Base-by-base conservation (phyloP, 306 rosid genomes). In the Dryas drummondii region DNA sequence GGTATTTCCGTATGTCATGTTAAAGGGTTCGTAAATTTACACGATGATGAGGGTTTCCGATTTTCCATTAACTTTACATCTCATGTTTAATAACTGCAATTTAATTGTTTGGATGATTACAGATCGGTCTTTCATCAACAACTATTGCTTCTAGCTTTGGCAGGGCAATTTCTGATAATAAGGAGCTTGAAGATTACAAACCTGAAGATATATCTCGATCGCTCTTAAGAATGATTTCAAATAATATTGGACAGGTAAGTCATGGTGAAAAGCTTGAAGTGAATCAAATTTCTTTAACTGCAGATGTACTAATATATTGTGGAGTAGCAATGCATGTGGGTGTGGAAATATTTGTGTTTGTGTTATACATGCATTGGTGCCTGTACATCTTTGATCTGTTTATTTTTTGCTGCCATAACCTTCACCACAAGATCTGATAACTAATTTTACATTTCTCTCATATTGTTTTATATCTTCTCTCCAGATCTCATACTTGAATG, bases 71-170 rank as follows among this genome's bases (percentile, higher is more conserved):
- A 62, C 68, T 74, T 59, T 6, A 32, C 46, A 3, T 80, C 16
- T 77, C 60, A 15, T 44, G 51, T 13, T 80, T 79, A 16, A 68
- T 83, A 14, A 48, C 79, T 76, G 73, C 45, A 37, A 32, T 57
- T 15, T 27, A 61, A 78, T 26, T 48, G 56, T 71, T 80, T 68
- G 15, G 40, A 82, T 68, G 75, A 55, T 83, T 77, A 57, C 93
- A 94, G 99, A 68, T 90, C 46, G 97, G 97, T 57, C 97, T 92
- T 78, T 60, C 91, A 63, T 87, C 99, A 65, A 92, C 97, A 66
- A 63, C 97, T 68, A 94, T 92, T 81, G 99, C 99, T 76, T 94
- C 97, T 81, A 94, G 99, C 86, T 94, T 94, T 79, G 97, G 99
- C 80, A 94, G 84, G 89, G 89, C 93, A 70, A 84, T 94, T 70